Conservation (phyloP, 192 early-diverging fungal genomes). For the Thoreauomyces humboldtii region DNA sequence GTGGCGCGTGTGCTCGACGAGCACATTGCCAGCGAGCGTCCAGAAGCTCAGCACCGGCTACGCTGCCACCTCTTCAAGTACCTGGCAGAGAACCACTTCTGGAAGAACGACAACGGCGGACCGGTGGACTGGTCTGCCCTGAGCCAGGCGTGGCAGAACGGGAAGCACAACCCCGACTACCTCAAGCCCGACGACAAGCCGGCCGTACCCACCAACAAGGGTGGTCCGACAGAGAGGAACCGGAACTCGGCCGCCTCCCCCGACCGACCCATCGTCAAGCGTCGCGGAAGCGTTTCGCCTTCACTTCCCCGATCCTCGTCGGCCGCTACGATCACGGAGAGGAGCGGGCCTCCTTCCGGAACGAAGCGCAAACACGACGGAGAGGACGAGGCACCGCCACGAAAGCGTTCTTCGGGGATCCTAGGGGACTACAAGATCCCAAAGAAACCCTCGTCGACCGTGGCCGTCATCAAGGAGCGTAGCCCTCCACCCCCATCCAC, state of each 20-base stretch:
- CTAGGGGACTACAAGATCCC: constrained; percentile 3
- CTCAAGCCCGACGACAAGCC: background rate
- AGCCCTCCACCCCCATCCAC: background rate
- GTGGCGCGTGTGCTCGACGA: background rate
- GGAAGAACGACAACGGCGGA: background rate
- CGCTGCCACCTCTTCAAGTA: constrained; percentile 14
- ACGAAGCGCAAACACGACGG: constrained; percentile 1
- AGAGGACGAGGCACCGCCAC: background rate
- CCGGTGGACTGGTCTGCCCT: constrained; percentile 4
- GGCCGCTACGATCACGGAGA: background rate
- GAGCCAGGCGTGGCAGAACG: background rate
- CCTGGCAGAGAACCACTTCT: constrained; percentile 17
- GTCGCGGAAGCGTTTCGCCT: background rate
- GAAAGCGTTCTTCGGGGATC: background rate
- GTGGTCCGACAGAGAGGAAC: background rate
- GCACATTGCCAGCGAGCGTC: background rate
- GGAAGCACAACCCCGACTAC: background rate
- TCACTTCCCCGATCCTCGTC: background rate
- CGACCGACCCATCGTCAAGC: background rate
- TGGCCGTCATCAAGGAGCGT: background rate
- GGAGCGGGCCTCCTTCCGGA: background rate
- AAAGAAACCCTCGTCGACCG: constrained; percentile 7
- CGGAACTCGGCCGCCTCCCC: background rate
- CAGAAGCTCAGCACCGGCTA: background rate
- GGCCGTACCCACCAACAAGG: background rate